These are phyloP conservation scores for Russula brevipes DNA, from an alignment of 768 basidiomycete species.

Conservation along the genomic window DNA sequence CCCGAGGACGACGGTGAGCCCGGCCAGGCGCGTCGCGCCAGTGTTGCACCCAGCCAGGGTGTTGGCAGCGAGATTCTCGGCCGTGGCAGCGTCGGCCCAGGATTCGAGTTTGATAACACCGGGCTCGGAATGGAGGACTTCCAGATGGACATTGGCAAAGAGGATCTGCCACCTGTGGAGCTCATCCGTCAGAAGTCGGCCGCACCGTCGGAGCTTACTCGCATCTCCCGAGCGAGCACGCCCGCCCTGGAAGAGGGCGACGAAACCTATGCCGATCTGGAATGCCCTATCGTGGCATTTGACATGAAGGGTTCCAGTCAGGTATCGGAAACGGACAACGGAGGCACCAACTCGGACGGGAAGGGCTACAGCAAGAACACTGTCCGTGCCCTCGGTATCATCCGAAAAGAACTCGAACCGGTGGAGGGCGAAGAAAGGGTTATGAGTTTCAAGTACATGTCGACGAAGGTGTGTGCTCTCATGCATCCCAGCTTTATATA, in stretches of 20 bases:
- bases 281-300: constrained; percentile 78
- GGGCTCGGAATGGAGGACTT: constrained; percentile 59
- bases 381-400: constrained; percentile 69
- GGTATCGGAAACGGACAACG: constrained; percentile 33
- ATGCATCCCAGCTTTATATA: not conserved
- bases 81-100: constrained; percentile 28
- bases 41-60: constrained; percentile 52
- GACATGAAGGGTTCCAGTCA: constrained; percentile 56
- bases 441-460: constrained; percentile 73
- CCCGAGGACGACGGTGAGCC: constrained; percentile 48
- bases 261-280: constrained; percentile 61
- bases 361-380: constrained; percentile 89
- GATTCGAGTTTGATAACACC: constrained; percentile 58
- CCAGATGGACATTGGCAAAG: constrained; percentile 61
- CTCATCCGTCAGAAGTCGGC: constrained; percentile 43
- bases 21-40: constrained; percentile 71
- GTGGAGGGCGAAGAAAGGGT: constrained; percentile 48
- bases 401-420: constrained; percentile 67
- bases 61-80: constrained; percentile 52
- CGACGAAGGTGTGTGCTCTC: constrained; percentile 56
- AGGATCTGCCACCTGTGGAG: constrained; percentile 39
- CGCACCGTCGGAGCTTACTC: constrained; percentile 52
- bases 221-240: constrained; percentile 58
- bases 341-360: constrained; percentile 46
- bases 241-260: constrained; percentile 61